These are phyloP conservation scores for Cenococcum geophilum DNA, from an alignment of 495 filamentous ascomycete species.

Conservation along the genomic window DNA sequence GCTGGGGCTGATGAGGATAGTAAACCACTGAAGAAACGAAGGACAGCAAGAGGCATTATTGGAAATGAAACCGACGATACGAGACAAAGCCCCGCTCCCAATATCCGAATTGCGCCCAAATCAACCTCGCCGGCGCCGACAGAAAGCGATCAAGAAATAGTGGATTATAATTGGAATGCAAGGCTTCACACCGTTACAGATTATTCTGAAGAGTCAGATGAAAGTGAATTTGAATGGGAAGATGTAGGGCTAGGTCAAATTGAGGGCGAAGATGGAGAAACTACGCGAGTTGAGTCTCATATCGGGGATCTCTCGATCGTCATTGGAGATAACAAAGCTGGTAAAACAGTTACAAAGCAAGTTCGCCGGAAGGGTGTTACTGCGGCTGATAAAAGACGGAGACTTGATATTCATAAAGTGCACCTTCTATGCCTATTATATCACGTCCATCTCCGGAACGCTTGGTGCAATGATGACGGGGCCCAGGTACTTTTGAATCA, in stretches of 20 bases:
- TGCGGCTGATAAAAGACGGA: conserved; percentile 60
- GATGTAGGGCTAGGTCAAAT: conserved; percentile 51
- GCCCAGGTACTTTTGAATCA: conserved; percentile 52
- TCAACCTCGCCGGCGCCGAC: not conserved
- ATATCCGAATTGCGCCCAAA: not conserved
- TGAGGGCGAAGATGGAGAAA: conserved; percentile 37
- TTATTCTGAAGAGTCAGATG: conserved; percentile 40
- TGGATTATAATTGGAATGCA: not conserved
- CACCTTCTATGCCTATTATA: conserved; percentile 76
- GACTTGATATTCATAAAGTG: conserved; percentile 75
- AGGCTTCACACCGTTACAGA: conserved; percentile 20
- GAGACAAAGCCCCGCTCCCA: not conserved
- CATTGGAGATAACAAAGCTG: conserved; percentile 46
- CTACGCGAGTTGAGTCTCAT: conserved; percentile 32
- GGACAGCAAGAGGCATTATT: conserved; percentile 6
- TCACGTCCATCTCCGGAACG: conserved; percentile 68
- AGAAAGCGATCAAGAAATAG: conserved; percentile 1
- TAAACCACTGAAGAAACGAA: conserved; percentile 27
- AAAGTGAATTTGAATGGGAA: conserved; percentile 67
- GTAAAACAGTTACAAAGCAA: conserved; percentile 40
- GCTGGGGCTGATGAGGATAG: conserved; percentile 21
- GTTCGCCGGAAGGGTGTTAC: conserved; percentile 50
- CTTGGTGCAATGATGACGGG: conserved; percentile 77
- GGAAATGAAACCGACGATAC: not conserved
- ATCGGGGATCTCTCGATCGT: conserved; percentile 52